Evolutionary conservation across 768 basidiomycete species (phyloP), one percentile per base, ranked within the genome.

Genomic region (Trametes gibbosa): DNA sequence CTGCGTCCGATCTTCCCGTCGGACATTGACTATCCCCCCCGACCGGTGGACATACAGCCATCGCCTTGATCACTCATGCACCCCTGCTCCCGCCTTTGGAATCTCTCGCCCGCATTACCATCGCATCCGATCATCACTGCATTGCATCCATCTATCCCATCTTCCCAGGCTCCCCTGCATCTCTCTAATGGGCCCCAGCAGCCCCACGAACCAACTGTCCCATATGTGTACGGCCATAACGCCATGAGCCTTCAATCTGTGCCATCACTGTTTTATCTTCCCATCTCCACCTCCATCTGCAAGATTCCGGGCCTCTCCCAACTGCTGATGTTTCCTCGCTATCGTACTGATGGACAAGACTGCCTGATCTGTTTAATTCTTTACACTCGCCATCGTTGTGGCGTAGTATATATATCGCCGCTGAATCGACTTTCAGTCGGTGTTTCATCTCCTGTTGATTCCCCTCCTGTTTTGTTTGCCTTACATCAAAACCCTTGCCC

Each of bases 1-100:
- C 52, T 66, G 14, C 40, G 25, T 63, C 66, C 66, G 67, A 23
- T 63, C 61, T 50, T 66, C 46, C 62, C 62, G 45, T 32, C 53
- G 6, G 55, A 56, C n/a, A 19, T 50, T 49, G 61, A 46, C 25
- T 51, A 61, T 53, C 50, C 54, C 23, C 58, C 63, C 29, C 25
- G 56, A 58, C 45, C 37, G 24, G 39, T 54, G 43, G 59, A 61
- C 49, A 49, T 45, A 35, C 50, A 53, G 13, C 21, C 45, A 37
- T 53, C 59, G 9, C 51, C 50, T 50, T 65, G 63, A 54, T 60
- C 64, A 67, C 62, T 69, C 52, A 23, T 45, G 25, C 23, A n/a
- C 45, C 59, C 13, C 42, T 39, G 46, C 37, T 17, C n/a, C 23
- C 24, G 41, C 27, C 41, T 39, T 39, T 25, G 46, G 51, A 39